Conservation (phyloP, 1,284 basidiomycete species). For the Ceratobasidium sp. region DNA sequence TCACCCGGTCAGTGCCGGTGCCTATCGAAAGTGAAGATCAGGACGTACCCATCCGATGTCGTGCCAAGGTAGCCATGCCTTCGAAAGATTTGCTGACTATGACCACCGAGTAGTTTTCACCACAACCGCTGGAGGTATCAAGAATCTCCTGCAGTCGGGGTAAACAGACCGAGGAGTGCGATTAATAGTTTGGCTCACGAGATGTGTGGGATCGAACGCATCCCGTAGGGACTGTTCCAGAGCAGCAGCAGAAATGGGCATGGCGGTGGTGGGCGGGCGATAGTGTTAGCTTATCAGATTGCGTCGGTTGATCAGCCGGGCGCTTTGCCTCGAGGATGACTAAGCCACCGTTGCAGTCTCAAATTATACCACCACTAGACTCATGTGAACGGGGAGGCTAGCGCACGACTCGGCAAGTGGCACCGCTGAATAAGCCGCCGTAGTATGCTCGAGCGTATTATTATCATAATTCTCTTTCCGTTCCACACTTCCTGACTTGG, state of each 20-base stretch:
- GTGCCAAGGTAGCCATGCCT: slow-evolving; percentile 76
- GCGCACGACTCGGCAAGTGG: too few relatives aligned
- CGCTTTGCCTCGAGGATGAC: neutral
- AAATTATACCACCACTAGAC: too few relatives aligned
- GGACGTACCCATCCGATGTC: slow-evolving; percentile 72
- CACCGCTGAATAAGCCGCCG: too few relatives aligned
- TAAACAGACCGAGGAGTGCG: neutral
- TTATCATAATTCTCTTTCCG: too few relatives aligned
- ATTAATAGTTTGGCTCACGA: neutral
- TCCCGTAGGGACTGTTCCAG: slow-evolving; percentile 70
- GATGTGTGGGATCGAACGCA: slow-evolving; percentile 51
- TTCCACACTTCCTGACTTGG: too few relatives aligned
- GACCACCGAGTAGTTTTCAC: slow-evolving; percentile 75
- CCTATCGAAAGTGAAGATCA: neutral
- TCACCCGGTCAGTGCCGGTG: neutral
- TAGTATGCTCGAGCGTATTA: too few relatives aligned
- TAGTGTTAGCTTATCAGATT: slow-evolving; percentile 30
- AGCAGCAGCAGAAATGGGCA: slow-evolving; percentile 68
- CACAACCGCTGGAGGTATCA: slow-evolving; percentile 80
- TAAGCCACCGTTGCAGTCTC: too few relatives aligned
- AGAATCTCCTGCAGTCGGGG: slow-evolving; percentile 62
- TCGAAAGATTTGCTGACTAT: slow-evolving; percentile 83
- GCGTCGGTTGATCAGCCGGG: neutral
- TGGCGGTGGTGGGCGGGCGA: slow-evolving; percentile 51
- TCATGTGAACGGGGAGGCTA: too few relatives aligned